Conservation (phyloP, 1,284 basidiomycete species). For the Fistulina hepatica region DNA sequence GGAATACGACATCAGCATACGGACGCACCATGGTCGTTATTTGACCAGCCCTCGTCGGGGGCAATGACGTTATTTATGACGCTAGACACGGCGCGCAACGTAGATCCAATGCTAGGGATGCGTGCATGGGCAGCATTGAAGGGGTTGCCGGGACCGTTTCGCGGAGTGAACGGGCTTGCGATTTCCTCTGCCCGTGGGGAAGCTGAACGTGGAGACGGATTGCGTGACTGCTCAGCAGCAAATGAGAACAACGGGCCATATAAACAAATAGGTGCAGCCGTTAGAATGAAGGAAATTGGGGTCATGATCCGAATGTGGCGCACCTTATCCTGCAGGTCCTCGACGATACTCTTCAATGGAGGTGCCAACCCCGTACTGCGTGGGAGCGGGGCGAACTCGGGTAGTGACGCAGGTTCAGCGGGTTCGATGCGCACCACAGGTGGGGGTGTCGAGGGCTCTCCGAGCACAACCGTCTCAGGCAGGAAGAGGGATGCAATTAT, state of each 20-base stretch:
- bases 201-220: too few species aligned
- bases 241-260: too few species aligned
- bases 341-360: constrained; percentile 62
- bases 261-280: constrained; percentile 1
- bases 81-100: constrained; percentile 1
- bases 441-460: constrained; percentile 37
- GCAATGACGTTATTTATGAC: too few species aligned
- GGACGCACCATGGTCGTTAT: too few species aligned
- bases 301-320: too few species aligned
- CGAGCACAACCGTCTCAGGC: constrained; percentile 54
- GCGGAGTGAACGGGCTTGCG: background rate
- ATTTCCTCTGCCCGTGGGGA: too few species aligned
- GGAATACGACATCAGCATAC: too few species aligned
- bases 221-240: too few species aligned
- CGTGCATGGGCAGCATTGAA: too few species aligned
- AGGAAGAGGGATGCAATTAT: constrained; percentile 73
- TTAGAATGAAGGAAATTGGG: background rate
- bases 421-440: constrained; percentile 25
- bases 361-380: constrained; percentile 16
- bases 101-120: too few species aligned
- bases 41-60: too few species aligned
- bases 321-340: constrained; percentile 61
- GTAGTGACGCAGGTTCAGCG: constrained; percentile 7
- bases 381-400: constrained; percentile 7
- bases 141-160: background rate